Percentiles rank a stretch among this genome's conserved stretches.
These are phyloP conservation scores for Phaeosphaeriaceae sp. DNA, from an alignment of 2,329 filamentous ascomycete genomes.

Conservation along the genomic window DNA sequence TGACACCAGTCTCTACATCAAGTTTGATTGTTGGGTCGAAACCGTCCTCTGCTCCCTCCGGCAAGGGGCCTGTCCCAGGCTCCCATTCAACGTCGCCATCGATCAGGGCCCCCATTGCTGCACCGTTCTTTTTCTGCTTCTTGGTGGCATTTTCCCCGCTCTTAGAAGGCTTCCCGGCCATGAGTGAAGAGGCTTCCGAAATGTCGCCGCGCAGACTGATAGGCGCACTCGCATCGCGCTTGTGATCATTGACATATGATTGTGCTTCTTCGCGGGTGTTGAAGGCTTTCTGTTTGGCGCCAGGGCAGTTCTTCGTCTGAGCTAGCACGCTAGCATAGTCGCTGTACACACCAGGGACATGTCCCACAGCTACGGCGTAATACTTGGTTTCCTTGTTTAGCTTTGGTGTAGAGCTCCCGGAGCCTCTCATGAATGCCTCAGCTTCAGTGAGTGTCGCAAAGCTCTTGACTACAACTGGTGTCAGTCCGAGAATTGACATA, in stretches of 20 bases:
- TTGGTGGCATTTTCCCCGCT: slow-evolving; percentile 36
- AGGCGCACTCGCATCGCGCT: slow-evolving; percentile 35
- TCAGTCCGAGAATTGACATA: slow-evolving; percentile 2
- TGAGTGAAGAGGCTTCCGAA: slow-evolving; percentile 32
- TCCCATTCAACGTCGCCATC: slow-evolving; percentile 41
- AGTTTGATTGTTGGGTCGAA: slow-evolving; percentile 68
- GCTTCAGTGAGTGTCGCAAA: slow-evolving; percentile 79
- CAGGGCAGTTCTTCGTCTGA: slow-evolving; percentile 77
- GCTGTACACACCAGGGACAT: slow-evolving; percentile 68
- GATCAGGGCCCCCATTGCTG: slow-evolving; percentile 12
- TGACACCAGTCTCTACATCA: slow-evolving; percentile 60
- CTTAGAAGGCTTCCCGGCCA: slow-evolving; percentile 20
- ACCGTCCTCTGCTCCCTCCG: slow-evolving; percentile 64
- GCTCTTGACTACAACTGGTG: slow-evolving; percentile 71
- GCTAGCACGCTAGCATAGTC: slow-evolving; percentile 74
- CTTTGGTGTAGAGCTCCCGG: slow-evolving; percentile 49
- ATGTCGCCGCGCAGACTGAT: slow-evolving; percentile 38
- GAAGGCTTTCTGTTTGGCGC: slow-evolving; percentile 64
- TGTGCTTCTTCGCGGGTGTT: slow-evolving; percentile 72
- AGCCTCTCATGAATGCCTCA: slow-evolving; percentile 75
- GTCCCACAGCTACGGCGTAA: slow-evolving; percentile 68
- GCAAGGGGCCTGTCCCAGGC: slow-evolving; percentile 64
- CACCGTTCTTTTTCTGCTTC: slow-evolving; percentile 47
- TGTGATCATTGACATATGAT: slow-evolving; percentile 67
- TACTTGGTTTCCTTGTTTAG: slow-evolving; percentile 58